Evolutionary conservation across 768 basidiomycete species (phyloP).

Genomic region (Termitomyces sp.): DNA sequence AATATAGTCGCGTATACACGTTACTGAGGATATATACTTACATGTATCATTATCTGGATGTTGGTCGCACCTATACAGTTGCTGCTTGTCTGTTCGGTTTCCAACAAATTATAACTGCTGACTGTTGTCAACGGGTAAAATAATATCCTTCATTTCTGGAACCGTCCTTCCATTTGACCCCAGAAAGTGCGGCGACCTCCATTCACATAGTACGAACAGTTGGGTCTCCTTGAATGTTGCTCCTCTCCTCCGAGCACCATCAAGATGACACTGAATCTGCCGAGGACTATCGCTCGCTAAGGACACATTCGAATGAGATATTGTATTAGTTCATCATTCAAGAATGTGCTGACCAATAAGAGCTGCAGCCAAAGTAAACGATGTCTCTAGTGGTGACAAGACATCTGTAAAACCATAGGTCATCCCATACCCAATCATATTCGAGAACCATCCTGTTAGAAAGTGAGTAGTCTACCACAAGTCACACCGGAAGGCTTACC

Average conservation of each 20-base stretch:
- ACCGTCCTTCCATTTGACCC: constrained; percentile 50
- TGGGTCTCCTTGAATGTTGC: constrained; percentile 46
- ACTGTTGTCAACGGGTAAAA: background rate
- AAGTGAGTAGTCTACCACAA: background rate
- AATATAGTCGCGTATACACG: background rate
- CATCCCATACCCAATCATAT: constrained; percentile 50
- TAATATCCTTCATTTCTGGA: constrained; percentile 35
- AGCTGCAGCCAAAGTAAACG: constrained; percentile 55
- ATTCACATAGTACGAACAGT: constrained; percentile 55
- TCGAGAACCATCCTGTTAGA: constrained; percentile 46
- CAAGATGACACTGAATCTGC: constrained; percentile 64
- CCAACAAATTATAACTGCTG: background rate
- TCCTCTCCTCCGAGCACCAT: constrained; percentile 48
- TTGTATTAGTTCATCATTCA: background rate
- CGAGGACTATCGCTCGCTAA: constrained; percentile 50
- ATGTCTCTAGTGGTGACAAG: constrained; percentile 48
- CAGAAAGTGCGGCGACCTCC: constrained; percentile 39
- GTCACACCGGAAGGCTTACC: constrained; percentile 30
- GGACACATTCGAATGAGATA: background rate
- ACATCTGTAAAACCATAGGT: constrained; percentile 45
- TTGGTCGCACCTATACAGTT: background rate
- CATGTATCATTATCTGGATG: background rate
- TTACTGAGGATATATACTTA: background rate
- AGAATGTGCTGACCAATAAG: constrained; percentile 30
- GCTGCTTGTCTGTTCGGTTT: background rate